phyloP scores from a whole-genome alignment of 768 basidiomycete species.

The Rhizopogon salebrosus region DNA sequence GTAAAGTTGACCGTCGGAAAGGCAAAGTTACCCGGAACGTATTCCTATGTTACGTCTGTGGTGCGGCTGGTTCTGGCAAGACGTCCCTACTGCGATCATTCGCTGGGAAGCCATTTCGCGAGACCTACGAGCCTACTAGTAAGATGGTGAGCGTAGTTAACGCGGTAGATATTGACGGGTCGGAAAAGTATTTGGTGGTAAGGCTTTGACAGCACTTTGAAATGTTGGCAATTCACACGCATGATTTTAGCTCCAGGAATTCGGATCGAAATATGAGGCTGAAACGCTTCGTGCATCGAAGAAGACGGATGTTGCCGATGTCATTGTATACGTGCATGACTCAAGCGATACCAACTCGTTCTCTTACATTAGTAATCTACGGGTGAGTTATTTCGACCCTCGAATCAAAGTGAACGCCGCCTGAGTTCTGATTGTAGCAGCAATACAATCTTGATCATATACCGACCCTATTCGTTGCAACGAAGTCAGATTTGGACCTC shows the following conservation, averaged over 20 bases:
- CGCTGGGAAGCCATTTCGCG: slow-evolving; percentile 72
- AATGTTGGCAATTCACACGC: background rate
- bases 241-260: slow-evolving; percentile 81
- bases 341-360: slow-evolving; percentile 99
- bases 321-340: slow-evolving; percentile 94
- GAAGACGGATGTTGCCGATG: slow-evolving; percentile 89
- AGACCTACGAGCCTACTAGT: slow-evolving; percentile 82
- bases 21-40: slow-evolving; percentile 88
- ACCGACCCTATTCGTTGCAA: slow-evolving; percentile 96
- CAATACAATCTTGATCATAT: slow-evolving; percentile 94
- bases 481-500: slow-evolving; percentile 95
- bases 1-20: slow-evolving; percentile 80
- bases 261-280: slow-evolving; percentile 91
- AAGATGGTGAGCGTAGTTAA: slow-evolving; percentile 92
- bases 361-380: slow-evolving; percentile 93
- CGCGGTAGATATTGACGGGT: slow-evolving; percentile 89
- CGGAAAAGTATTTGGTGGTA: slow-evolving; percentile 95
- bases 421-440: slow-evolving; percentile 54
- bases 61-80: slow-evolving; percentile 95
- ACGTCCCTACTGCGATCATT: slow-evolving; percentile 83
- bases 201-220: slow-evolving; percentile 23
- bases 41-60: slow-evolving; percentile 90
- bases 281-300: slow-evolving; percentile 85
- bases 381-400: slow-evolving; percentile 46
- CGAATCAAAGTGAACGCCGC: slow-evolving; percentile 8